These are phyloP conservation scores for Daedaleopsis sinensis DNA, from an alignment of 768 basidiomycete genomes.

Conservation along the genomic window DNA sequence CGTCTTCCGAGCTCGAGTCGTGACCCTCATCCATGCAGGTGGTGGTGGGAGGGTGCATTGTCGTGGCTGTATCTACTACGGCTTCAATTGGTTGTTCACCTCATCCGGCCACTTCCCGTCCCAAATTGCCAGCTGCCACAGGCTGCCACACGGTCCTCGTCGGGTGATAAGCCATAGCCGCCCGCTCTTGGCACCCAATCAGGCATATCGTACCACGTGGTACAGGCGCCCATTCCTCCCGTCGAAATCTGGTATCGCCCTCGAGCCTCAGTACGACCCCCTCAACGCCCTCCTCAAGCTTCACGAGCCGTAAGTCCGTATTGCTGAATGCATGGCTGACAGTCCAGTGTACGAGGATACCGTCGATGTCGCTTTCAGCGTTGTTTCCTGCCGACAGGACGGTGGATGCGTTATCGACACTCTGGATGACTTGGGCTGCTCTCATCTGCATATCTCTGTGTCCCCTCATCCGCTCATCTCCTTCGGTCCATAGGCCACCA, in stretches of 20 bases:
- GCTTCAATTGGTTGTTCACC: constrained; percentile 8
- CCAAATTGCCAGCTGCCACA: constrained; percentile 1
- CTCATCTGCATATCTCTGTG: constrained; percentile 13
- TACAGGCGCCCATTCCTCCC: constrained; percentile 3
- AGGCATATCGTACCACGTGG: constrained; percentile 15
- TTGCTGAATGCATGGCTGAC: constrained; percentile 20
- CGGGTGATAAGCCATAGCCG: constrained; percentile 17
- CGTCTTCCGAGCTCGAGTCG: constrained; percentile 27
- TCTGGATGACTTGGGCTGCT: constrained; percentile 28
- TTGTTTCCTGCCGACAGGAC: constrained; percentile 1
- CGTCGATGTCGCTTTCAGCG: constrained; percentile 19
- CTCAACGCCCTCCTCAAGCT: constrained; percentile 48
- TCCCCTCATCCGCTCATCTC: constrained; percentile 5
- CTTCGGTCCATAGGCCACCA: constrained; percentile 35
- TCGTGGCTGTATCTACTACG: constrained; percentile 10
- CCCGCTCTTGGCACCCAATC: constrained; percentile 2
- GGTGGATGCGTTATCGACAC: constrained; percentile 26
- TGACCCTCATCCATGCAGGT: constrained; percentile 20
- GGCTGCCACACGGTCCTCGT: constrained; percentile 1
- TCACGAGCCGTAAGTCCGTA: constrained; percentile 55
- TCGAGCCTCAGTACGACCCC: constrained; percentile 20
- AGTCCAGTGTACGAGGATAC: constrained; percentile 15
- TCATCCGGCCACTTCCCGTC: constrained; percentile 13
- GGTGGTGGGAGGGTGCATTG: constrained; percentile 15
- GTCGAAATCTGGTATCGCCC: constrained; percentile 14